These are phyloP conservation scores for Alloascoidea africana DNA, from an alignment of 805 yeast species.

Conservation along the genomic window DNA sequence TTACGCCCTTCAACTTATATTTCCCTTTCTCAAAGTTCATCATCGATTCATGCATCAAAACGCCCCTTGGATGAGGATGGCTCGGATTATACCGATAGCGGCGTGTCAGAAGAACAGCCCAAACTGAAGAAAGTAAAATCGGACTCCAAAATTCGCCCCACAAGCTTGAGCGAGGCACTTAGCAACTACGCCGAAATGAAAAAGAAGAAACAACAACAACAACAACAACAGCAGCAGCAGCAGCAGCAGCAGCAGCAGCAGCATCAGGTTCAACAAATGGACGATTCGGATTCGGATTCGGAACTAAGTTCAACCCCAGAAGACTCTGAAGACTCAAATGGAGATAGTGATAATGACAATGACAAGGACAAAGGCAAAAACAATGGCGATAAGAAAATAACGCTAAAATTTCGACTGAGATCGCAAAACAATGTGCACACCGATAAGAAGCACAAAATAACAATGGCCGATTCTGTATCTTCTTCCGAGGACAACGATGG, in stretches of 20 bases:
- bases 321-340: slow-evolving; percentile 4
- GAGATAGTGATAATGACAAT: background rate
- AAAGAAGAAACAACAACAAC: no score
- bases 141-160: background rate
- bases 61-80: background rate
- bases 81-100: background rate
- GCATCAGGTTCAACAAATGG: no score
- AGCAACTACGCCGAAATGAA: no score
- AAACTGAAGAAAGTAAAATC: background rate
- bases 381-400: slow-evolving; percentile 1
- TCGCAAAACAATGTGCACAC: no score
- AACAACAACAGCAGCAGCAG: no score
- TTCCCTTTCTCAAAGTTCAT: slow-evolving; percentile 15
- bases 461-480: no score
- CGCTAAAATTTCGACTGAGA: background rate
- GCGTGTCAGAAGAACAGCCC: background rate
- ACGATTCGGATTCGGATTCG: slow-evolving; percentile 3
- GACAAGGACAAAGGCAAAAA: slow-evolving; percentile 4
- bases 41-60: background rate
- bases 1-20: slow-evolving; percentile 35
- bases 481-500: no score
- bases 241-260: no score
- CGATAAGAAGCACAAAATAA: no score
- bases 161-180: background rate
- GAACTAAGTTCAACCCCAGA: slow-evolving; percentile 2